Evolutionary conservation across 371 early-diverging fungal genomes (phyloP), one percentile per base, ranked within the genome.

Genomic region (Globomyces sp.): DNA sequence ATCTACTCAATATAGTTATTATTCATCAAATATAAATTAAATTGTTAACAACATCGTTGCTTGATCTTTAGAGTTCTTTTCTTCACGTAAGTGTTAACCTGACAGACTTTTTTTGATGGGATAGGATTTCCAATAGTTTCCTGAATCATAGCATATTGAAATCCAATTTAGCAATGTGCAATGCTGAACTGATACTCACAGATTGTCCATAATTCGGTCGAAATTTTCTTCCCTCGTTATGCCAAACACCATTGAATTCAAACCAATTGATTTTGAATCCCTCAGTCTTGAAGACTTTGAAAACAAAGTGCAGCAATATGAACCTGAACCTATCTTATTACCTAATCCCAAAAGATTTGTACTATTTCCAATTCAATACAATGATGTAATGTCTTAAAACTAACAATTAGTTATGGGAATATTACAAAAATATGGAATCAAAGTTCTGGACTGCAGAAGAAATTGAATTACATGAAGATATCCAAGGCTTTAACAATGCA

Each of bases 381-480:
- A 71, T 42, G 65, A 79, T 58, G 75, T 79, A 39, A 11, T 64
- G 8, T 10, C 4, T 64, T 13, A 34, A 10, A 43, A 45, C 24
- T 24, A 24, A 24, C n/a, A 0, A 59, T 13, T 55, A 79, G 77
- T 58, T 80, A 55, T 80, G 78, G 78, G 52, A 68, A 39, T 68
- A 69, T 10, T 80, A 78, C 70, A 80, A 80, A 67, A 72, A 68
- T 44, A 70, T 69, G 4, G 78, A 78, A 64, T 64, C 73, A 13
- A 75, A 71, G 67, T 80, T 80, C 68, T 80, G 81, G 81, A 68
- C 64, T 51, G 77, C 78, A 36, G 81, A 80, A 62, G 81, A 80
- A 49, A 52, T 80, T 37, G 74, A 77, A 47, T 64, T 80, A 40
- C 65, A 67, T 34, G 80, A 77, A 2, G 80, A 80, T 59, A 59